Conservation (phyloP, 805 yeast species). For the Brettanomyces nanus region DNA sequence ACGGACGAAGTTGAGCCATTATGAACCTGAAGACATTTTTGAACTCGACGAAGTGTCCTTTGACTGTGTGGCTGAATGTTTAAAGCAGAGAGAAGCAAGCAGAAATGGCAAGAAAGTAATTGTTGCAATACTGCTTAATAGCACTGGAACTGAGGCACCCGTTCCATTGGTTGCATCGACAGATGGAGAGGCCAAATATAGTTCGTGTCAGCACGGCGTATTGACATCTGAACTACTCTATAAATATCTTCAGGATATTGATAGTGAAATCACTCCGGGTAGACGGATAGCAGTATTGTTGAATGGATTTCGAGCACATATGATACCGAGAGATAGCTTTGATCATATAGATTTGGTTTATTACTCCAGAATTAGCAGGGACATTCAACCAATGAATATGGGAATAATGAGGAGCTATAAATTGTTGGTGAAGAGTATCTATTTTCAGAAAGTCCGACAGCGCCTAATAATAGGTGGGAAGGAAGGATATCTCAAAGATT, state of each 20-base stretch:
- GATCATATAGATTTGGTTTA: constrained; percentile 24
- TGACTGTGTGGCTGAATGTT: background rate
- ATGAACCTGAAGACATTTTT: background rate
- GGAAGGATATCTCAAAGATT: no score
- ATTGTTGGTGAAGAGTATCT: background rate
- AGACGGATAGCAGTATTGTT: constrained; percentile 14
- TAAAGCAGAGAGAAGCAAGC: background rate
- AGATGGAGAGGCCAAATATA: no score
- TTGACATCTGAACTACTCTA: background rate
- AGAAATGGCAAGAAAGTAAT: no score
- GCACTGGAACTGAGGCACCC: no score
- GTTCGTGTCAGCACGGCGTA: no score
- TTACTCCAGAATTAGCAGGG: constrained; percentile 10
- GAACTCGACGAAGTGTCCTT: background rate
- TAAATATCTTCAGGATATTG: background rate
- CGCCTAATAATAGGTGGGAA: background rate
- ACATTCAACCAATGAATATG: background rate
- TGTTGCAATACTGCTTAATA: no score
- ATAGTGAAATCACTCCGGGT: background rate
- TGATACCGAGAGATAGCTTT: constrained; percentile 25
- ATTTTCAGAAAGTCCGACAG: background rate
- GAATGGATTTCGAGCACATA: constrained; percentile 29
- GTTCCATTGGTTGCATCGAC: no score
- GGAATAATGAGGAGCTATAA: background rate
- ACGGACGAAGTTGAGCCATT: background rate